Conservation (phyloP, 345 rosid genomes). For the Pelargonium nanum region DNA sequence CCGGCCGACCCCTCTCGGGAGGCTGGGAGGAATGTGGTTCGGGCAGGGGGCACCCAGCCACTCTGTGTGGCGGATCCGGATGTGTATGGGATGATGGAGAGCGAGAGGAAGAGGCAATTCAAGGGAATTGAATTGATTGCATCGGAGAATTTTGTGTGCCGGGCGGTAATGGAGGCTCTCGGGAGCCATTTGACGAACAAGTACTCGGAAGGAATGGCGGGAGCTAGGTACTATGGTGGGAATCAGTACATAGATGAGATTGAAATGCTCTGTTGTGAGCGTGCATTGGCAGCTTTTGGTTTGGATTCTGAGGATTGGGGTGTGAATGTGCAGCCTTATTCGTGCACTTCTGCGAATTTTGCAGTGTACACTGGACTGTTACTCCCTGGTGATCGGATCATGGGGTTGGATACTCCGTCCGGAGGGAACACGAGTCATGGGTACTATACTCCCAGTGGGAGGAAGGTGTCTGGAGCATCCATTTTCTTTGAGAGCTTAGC, state of each 20-base stretch:
- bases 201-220: slow-evolving; percentile 69
- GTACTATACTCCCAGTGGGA: slow-evolving; percentile 59
- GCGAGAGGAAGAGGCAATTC: slow-evolving; percentile 52
- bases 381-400: slow-evolving; percentile 56
- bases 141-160: slow-evolving; percentile 67
- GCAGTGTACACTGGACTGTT: slow-evolving; percentile 58
- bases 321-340: slow-evolving; percentile 76
- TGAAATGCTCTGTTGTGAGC: slow-evolving; percentile 53
- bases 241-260: slow-evolving; percentile 66
- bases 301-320: slow-evolving; percentile 57
- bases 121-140: slow-evolving; percentile 67
- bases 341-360: slow-evolving; percentile 71
- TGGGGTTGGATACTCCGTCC: slow-evolving; percentile 69
- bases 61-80: slow-evolving; percentile 49
- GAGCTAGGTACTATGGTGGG: slow-evolving; percentile 63
- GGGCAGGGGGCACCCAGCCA: slow-evolving; percentile 48
- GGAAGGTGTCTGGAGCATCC: slow-evolving; percentile 65
- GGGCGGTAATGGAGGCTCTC: slow-evolving; percentile 70
- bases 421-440: slow-evolving; percentile 85
- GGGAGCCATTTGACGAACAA: slow-evolving; percentile 73
- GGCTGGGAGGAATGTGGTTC: slow-evolving; percentile 20
- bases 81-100: slow-evolving; percentile 43
- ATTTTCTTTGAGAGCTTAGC: slow-evolving; percentile 80
- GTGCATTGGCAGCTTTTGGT: slow-evolving; percentile 58
- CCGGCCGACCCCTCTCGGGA: slow-evolving; percentile 23